A percentile compares a stretch with the other conserved stretches of the same genome.
phyloP scores from a whole-genome alignment of 805 yeast species.

The Saccharomycopsis olivae region DNA sequence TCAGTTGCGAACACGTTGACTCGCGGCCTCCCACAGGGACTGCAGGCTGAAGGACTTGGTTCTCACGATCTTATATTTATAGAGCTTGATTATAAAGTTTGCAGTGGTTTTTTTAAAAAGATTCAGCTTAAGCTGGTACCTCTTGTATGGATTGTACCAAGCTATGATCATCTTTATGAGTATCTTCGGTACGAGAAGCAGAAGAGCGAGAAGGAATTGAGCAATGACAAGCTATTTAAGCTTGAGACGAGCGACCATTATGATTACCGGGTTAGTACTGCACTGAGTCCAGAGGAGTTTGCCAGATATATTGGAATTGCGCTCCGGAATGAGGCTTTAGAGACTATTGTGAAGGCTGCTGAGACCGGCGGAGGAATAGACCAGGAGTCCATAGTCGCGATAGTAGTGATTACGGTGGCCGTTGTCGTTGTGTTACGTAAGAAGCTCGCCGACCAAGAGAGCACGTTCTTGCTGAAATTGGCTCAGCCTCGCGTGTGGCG shows the following conservation, averaged over 20 bases:
- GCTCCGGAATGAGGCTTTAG: slow-evolving; percentile 23
- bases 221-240: slow-evolving; percentile 1
- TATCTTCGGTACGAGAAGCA: background rate
- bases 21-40: background rate
- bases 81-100: slow-evolving; percentile 39
- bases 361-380: background rate
- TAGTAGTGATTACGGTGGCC: slow-evolving; percentile 4
- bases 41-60: background rate
- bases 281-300: slow-evolving; percentile 32
- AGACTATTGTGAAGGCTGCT: no score
- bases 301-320: slow-evolving; percentile 43
- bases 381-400: slow-evolving; percentile 7
- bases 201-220: background rate
- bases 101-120: slow-evolving; percentile 30
- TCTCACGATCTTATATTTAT: slow-evolving; percentile 34
- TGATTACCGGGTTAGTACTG: slow-evolving; percentile 25
- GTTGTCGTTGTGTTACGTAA: slow-evolving; percentile 11
- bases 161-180: slow-evolving; percentile 2
- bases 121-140: slow-evolving; percentile 46
- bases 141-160: slow-evolving; percentile 59
- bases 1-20: slow-evolving; percentile 4
- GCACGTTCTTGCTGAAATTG: slow-evolving; percentile 7
- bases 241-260: slow-evolving; percentile 22
- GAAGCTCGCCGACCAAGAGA: slow-evolving; percentile 3
- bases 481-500: slow-evolving; percentile 21